Percentiles rank a stretch among this genome's conserved stretches.
Evolutionary conservation across 2,329 filamentous ascomycete species (phyloP).

Genomic region (Periglandula ipomoeae): DNA sequence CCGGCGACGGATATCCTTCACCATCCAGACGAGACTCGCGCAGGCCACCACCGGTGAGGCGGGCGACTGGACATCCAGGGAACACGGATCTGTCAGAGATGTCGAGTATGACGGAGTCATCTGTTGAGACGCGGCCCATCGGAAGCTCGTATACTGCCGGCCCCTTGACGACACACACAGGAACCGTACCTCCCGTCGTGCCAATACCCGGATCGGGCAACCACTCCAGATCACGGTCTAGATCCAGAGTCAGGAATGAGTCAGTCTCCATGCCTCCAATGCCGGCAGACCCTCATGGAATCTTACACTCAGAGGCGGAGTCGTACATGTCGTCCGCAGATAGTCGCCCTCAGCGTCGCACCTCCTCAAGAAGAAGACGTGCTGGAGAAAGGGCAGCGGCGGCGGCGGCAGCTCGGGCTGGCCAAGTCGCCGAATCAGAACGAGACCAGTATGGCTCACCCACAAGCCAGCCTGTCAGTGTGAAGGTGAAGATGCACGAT

Average conservation of each 20-base stretch:
- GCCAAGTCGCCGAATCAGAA: constrained; percentile 32
- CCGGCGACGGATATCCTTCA: constrained; percentile 55
- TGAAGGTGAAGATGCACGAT: constrained; percentile 52
- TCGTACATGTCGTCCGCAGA: constrained; percentile 19
- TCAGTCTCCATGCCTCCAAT: constrained; percentile 43
- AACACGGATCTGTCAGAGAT: constrained; percentile 20
- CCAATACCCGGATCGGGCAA: constrained; percentile 15
- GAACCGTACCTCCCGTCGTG: constrained; percentile 12
- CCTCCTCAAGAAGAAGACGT: constrained; percentile 37
- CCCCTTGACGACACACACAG: constrained; percentile 11
- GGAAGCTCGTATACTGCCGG: constrained; percentile 18
- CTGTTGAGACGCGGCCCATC: constrained; percentile 20
- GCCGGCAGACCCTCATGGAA: constrained; percentile 42
- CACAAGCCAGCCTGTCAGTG: constrained; percentile 40
- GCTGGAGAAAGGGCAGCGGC: constrained; percentile 37
- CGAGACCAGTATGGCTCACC: constrained; percentile 32
- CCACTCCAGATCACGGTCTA: constrained; percentile 25
- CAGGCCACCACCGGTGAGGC: constrained; percentile 21
- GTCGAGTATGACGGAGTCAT: constrained; percentile 28
- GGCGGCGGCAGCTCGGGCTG: constrained; percentile 38
- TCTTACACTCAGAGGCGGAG: constrained; percentile 22
- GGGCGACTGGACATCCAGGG: constrained; percentile 19
- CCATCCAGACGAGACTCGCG: constrained; percentile 31
- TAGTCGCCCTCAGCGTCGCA: constrained; percentile 30
- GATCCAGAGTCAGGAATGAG: constrained; percentile 28